Percentiles rank a stretch among this genome's conserved stretches.
Evolutionary conservation across 139 green algal species (phyloP).

Genomic region (Pedinophyceae sp.): DNA sequence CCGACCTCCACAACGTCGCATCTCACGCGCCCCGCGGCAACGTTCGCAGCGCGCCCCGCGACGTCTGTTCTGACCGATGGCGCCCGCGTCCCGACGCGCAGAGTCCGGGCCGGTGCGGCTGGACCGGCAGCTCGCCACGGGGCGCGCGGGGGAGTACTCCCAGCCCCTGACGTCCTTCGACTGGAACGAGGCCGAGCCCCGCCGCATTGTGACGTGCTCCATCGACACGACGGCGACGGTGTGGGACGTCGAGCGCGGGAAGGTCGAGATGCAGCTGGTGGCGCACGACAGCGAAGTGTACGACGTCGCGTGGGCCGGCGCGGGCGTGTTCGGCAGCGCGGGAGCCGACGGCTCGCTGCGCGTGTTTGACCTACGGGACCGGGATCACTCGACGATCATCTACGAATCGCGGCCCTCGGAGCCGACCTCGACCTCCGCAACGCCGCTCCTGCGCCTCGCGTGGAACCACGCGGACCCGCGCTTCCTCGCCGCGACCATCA

Average conservation of each 20-base stretch:
- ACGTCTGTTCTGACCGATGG: too few species aligned
- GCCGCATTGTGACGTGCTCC: conserved; percentile 67
- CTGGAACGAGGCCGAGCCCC: conserved; percentile 84
- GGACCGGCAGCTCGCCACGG: not conserved
- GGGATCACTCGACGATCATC: conserved; percentile 94
- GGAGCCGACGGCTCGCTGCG: conserved; percentile 84
- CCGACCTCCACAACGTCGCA: too few species aligned
- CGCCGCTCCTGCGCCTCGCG: conserved; percentile 72
- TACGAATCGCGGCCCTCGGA: conserved; percentile 72
- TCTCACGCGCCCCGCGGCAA: too few species aligned
- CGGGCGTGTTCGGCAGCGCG: conserved; percentile 87
- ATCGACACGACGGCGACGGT: conserved; percentile 96
- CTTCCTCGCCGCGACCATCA: conserved; percentile 82
- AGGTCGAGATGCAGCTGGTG: conserved; percentile 85
- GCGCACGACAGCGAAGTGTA: conserved; percentile 93
- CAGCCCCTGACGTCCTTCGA: conserved; percentile 93
- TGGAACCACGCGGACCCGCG: conserved; percentile 97
- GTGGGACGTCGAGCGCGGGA: conserved; percentile 85
- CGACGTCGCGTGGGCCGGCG: conserved; percentile 91
- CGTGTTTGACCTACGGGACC: conserved; percentile 92
- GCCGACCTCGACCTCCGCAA: conserved; percentile 5
- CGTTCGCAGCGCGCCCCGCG: too few species aligned
- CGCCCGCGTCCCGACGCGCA: too few species aligned
- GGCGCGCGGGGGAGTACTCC: conserved; percentile 50
- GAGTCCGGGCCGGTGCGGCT: not conserved